Base-by-base conservation (phyloP, 2,329 filamentous ascomycete species). In the Aspergillus aculeatinus region DNA sequence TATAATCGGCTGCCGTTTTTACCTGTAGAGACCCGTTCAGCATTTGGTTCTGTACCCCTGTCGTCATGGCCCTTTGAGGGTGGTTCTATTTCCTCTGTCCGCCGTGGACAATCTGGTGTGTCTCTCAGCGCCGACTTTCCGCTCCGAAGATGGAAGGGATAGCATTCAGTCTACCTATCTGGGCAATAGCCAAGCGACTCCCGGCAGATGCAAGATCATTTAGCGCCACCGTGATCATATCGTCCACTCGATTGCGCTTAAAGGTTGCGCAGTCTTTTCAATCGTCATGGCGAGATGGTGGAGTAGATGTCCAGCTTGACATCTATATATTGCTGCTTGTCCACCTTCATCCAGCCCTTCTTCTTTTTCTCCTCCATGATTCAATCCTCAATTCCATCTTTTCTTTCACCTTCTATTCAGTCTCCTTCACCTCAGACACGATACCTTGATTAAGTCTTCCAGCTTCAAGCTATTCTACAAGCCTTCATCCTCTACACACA, bases 91-190 rank as follows among this genome's bases (percentile, higher is more conserved):
- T 57, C 54, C 57, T 59, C 58, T 57, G 48, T 62, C 60, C 59
- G 51, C 63, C 63, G 58, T 63, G 48, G 39, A 59, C 60, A 63
- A 58, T 62, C 56, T 62, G 57, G 62, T 55, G 50, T 55, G 62
- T 60, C 63, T 49, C 48, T 57, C 64, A 67, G 60, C 59, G 60
- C 62, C 62, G 61, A 57, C 42, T 62, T 48, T 52, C 58, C 65
- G 60, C 59, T 12, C 60, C 66, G 66, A 66, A 68, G 62, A 68
- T 69, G 67, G 67, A 69, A 65, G 65, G 65, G 64, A 67, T 62
- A 58, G 59, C 52, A 47, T 51, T 48, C 60, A 66, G 60, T 65
- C 61, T 62, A 58, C 35, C 56, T 50, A 39, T 54, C 53, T 60
- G 39, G 39, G 39, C 14, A 44, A 44, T 44, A 16, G 39, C 61